Conservation (phyloP, 352 stramenopile genomes). For the Phytophthora multivora region DNA sequence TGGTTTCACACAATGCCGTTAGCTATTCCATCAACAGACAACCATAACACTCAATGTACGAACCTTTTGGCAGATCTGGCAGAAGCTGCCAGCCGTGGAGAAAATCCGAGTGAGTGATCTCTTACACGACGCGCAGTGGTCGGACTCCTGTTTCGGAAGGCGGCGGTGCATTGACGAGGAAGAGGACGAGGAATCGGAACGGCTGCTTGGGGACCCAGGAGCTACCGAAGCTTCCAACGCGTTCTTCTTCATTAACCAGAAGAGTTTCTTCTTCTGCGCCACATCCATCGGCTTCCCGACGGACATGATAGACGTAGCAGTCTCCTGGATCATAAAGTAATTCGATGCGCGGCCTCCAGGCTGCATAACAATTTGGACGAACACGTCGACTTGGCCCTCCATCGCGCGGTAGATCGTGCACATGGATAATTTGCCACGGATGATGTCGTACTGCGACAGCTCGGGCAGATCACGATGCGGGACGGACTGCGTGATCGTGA, state of each 20-base stretch:
- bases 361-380: conserved; percentile 48
- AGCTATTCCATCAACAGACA: neutral
- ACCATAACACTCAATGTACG: neutral
- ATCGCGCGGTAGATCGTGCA: conserved; percentile 53
- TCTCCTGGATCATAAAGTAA: conserved; percentile 39
- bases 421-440: conserved; percentile 49
- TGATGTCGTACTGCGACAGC: conserved; percentile 36
- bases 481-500: conserved; percentile 50
- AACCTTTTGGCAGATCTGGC: conserved; percentile 39
- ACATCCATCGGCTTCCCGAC: conserved; percentile 44
- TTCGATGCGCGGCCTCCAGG: conserved; percentile 38
- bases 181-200: conserved; percentile 31
- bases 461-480: conserved; percentile 52
- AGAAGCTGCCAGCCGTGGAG: conserved; percentile 27
- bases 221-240: conserved; percentile 6
- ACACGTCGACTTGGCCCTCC: conserved; percentile 47
- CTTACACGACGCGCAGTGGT: conserved; percentile 29
- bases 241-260: conserved; percentile 53
- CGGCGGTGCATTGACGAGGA: conserved; percentile 22
- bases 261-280: conserved; percentile 63
- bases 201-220: neutral
- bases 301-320: conserved; percentile 31
- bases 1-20: conserved; percentile 7
- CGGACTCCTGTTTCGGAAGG: conserved; percentile 13
- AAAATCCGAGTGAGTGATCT: conserved; percentile 31